Evolutionary conservation across 805 yeast genomes (phyloP).

Genomic region (Ogataea populi-albae): DNA sequence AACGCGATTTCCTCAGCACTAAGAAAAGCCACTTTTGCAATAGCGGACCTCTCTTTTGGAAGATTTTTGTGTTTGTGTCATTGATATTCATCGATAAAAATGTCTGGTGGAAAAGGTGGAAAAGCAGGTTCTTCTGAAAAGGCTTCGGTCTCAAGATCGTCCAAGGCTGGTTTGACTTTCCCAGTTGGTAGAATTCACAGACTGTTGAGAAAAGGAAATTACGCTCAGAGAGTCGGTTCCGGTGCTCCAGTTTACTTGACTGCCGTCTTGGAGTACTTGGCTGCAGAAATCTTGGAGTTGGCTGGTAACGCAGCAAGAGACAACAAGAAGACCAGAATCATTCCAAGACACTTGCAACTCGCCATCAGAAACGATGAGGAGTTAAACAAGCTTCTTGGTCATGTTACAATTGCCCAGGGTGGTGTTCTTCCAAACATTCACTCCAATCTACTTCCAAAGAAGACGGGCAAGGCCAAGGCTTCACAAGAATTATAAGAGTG

Average conservation of each 20-base stretch:
- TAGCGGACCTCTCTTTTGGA: background rate
- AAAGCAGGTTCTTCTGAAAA: constrained; percentile 94
- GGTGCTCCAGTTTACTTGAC: constrained; percentile 99
- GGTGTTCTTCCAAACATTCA: constrained; percentile 98
- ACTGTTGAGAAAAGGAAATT: constrained; percentile 93
- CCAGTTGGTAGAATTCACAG: constrained; percentile 99
- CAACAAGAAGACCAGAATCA: constrained; percentile 96
- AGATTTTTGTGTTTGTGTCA: constrained; percentile 4
- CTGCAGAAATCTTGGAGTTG: constrained; percentile 96
- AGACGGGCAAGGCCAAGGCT: constrained; percentile 52
- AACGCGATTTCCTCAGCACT: too few relatives aligned
- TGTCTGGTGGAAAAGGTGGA: constrained; percentile 81
- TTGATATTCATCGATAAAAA: constrained; percentile 23
- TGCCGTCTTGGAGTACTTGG: constrained; percentile 93
- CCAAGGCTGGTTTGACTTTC: constrained; percentile 98
- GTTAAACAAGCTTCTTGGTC: constrained; percentile 86
- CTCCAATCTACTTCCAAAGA: constrained; percentile 77
- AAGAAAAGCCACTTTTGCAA: background rate
- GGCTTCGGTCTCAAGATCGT: constrained; percentile 96
- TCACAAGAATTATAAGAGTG: constrained; percentile 53
- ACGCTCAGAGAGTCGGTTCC: constrained; percentile 98
- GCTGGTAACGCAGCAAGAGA: constrained; percentile 99
- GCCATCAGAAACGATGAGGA: constrained; percentile 99
- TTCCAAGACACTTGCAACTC: constrained; percentile 97
- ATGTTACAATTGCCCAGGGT: constrained; percentile 98